Evolutionary conservation across 352 stramenopile species (phyloP).

Genomic region (Globisporangium apiculatum): DNA sequence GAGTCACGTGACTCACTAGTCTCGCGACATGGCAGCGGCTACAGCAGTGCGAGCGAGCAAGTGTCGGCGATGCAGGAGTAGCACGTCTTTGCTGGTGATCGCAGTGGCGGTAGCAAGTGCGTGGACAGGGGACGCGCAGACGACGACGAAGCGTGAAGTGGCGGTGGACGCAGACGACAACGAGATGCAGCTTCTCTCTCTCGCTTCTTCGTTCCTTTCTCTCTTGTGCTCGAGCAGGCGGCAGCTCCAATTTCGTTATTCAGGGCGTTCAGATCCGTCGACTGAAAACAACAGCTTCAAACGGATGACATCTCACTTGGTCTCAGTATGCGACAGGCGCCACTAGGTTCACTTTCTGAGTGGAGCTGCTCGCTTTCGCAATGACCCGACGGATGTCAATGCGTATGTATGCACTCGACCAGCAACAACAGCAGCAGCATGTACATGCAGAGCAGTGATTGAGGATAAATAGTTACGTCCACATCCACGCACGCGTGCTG

Average conservation of each 20-base stretch:
- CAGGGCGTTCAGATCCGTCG: too few relatives aligned
- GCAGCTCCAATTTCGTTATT: too few relatives aligned
- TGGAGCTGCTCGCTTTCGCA: not conserved
- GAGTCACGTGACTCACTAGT: slow-evolving; percentile 45
- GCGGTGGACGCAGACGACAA: not conserved
- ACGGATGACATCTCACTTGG: not conserved
- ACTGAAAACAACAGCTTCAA: not conserved
- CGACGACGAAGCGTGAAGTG: not conserved
- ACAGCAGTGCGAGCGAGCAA: not conserved
- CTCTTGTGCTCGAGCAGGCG: too few relatives aligned
- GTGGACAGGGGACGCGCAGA: too few relatives aligned
- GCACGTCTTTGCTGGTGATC: too few relatives aligned
- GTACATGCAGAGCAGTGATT: not conserved
- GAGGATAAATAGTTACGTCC: not conserved
- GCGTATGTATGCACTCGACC: not conserved
- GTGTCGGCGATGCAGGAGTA: too few relatives aligned
- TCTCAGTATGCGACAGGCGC: not conserved
- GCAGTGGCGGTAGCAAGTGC: not conserved
- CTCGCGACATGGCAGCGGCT: slow-evolving; percentile 50
- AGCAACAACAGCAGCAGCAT: not conserved
- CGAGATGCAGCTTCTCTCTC: not conserved
- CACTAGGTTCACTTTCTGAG: not conserved
- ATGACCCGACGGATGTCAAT: not conserved
- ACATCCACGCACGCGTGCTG: not conserved
- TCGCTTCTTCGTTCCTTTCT: not conserved